These are phyloP conservation scores for Cyclotella baltica DNA, from an alignment of 108 stramenopile genomes.

Conservation along the genomic window DNA sequence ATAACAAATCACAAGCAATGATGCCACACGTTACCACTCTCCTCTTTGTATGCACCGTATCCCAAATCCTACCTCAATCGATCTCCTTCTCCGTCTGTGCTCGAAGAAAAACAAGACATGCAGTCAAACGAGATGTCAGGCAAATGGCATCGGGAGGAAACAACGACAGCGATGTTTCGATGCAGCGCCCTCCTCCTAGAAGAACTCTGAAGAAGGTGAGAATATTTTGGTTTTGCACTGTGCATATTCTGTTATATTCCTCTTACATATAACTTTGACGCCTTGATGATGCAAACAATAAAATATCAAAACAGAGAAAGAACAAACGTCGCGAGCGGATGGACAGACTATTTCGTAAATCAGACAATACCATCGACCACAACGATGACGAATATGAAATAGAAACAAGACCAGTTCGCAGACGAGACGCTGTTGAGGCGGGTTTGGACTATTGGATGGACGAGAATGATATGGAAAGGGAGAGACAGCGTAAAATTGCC, in stretches of 20 bases:
- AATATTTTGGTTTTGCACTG: neutral
- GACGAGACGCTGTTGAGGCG: conserved; percentile 61
- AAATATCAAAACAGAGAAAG: conserved; percentile 32
- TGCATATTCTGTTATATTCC: neutral
- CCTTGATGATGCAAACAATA: neutral
- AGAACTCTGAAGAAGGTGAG: conserved; percentile 66
- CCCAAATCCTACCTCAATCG: no score
- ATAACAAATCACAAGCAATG: no score
- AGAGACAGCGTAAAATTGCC: conserved; percentile 56
- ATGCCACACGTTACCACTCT: no score
- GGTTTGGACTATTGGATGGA: conserved; percentile 92
- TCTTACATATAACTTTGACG: conserved; percentile 7
- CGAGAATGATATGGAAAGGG: conserved; percentile 65
- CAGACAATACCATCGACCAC: neutral
- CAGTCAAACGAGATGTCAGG: neutral
- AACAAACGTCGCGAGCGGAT: conserved; percentile 28
- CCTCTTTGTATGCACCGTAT: no score
- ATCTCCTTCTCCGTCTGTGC: no score
- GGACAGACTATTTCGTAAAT: conserved; percentile 12
- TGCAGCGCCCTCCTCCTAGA: conserved; percentile 59
- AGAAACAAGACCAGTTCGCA: conserved; percentile 73
- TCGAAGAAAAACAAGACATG: neutral
- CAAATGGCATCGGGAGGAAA: neutral
- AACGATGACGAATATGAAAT: conserved; percentile 46
- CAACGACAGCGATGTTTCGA: neutral